Evolutionary conservation across 176 grass and related monocot genomes (phyloP).

Genomic region (Triticum monococcum): DNA sequence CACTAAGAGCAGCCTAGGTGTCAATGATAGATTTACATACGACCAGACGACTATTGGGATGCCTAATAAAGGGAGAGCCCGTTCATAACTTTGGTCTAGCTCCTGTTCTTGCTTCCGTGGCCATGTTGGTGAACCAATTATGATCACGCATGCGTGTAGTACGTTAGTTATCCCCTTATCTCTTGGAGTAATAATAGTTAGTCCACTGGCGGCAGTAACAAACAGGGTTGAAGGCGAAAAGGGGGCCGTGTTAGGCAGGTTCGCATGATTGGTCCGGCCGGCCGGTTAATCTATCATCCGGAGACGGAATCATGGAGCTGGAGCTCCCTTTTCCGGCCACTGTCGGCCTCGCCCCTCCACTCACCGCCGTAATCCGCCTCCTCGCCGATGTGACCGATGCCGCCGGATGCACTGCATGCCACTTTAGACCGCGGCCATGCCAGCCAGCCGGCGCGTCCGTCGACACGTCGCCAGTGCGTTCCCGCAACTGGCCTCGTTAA

Average conservation of each 20-base stretch:
- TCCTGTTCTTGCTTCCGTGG: not conserved
- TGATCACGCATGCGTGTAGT: no score
- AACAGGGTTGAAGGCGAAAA: not conserved
- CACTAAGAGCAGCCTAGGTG: no score
- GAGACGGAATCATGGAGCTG: not conserved
- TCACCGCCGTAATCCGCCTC: slow-evolving; percentile 37
- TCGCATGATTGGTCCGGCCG: slow-evolving; percentile 31
- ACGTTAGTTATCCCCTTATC: not conserved
- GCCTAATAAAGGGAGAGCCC: not conserved
- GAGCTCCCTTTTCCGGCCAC: slow-evolving; percentile 26
- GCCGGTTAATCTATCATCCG: not conserved
- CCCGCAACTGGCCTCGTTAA: not conserved
- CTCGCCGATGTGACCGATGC: not conserved
- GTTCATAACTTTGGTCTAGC: not conserved
- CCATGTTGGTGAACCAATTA: not conserved
- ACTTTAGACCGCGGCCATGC: slow-evolving; percentile 32
- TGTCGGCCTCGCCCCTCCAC: slow-evolving; percentile 16
- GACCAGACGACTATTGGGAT: no score
- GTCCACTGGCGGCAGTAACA: not conserved
- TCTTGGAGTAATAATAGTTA: not conserved
- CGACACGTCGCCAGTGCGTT: slow-evolving; percentile 5
- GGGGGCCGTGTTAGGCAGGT: slow-evolving; percentile 36
- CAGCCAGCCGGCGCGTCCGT: not conserved
- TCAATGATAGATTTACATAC: no score
- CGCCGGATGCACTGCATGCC: not conserved